These are phyloP conservation scores for Suillus alpinus DNA, from an alignment of 768 basidiomycete genomes.

Conservation along the genomic window DNA sequence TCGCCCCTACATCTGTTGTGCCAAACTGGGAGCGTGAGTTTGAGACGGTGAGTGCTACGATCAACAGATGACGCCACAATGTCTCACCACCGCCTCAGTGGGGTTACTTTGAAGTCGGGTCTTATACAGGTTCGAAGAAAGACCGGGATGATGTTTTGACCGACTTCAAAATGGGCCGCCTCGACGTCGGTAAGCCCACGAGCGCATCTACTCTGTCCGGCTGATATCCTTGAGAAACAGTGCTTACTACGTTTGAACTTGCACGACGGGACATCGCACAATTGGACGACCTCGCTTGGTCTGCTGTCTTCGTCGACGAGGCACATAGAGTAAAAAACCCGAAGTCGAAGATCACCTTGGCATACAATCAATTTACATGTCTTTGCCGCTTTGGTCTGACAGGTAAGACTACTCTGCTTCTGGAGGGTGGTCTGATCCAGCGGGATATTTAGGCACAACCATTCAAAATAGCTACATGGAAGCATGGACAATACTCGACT, in stretches of 20 bases:
- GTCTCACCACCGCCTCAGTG: slow-evolving; percentile 48
- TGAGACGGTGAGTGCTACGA: slow-evolving; percentile 51
- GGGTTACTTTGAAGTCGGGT: slow-evolving; percentile 89
- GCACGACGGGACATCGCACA: slow-evolving; percentile 68
- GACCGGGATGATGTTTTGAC: slow-evolving; percentile 56
- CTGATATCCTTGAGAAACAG: slow-evolving; percentile 35
- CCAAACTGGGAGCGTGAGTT: slow-evolving; percentile 92
- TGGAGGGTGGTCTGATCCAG: slow-evolving; percentile 8
- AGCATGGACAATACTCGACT: slow-evolving; percentile 89
- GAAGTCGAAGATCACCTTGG: slow-evolving; percentile 57
- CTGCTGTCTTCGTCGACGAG: slow-evolving; percentile 81
- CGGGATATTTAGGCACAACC: slow-evolving; percentile 33
- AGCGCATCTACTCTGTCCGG: not conserved
- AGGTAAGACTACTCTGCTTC: slow-evolving; percentile 32
- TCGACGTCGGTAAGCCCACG: slow-evolving; percentile 71
- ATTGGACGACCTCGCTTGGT: slow-evolving; percentile 69
- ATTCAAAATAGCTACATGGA: slow-evolving; percentile 90
- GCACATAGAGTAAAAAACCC: slow-evolving; percentile 89
- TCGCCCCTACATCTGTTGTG: slow-evolving; percentile 82
- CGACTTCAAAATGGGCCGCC: slow-evolving; percentile 77
- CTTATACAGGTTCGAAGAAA: slow-evolving; percentile 55
- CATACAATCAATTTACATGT: slow-evolving; percentile 71
- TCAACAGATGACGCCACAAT: not conserved
- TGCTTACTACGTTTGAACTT: slow-evolving; percentile 78
- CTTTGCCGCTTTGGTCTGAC: slow-evolving; percentile 79